These are phyloP conservation scores for Huntiella savannae DNA, from an alignment of 2,329 filamentous ascomycete genomes.

Conservation along the genomic window DNA sequence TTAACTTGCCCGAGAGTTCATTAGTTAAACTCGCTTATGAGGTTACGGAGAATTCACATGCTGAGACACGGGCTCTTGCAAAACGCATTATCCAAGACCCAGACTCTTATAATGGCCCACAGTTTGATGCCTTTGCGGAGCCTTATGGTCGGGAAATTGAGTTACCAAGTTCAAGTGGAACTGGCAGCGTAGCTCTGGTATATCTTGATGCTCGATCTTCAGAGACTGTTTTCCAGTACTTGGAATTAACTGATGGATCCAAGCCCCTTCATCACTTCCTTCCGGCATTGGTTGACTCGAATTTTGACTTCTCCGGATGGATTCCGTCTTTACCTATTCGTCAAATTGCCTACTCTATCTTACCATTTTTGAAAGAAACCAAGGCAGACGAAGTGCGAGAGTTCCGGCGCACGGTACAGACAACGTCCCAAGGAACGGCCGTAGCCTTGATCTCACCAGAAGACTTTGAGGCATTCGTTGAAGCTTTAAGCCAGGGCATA, in stretches of 20 bases:
- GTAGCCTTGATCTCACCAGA: conserved; percentile 14
- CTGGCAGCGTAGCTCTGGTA: background rate
- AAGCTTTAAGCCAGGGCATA: background rate
- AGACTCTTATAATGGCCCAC: background rate
- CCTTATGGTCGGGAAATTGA: conserved; percentile 3
- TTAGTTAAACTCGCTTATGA: conserved; percentile 18
- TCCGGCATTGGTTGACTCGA: conserved; percentile 39
- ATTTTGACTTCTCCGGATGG: conserved; percentile 27
- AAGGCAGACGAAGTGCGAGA: conserved; percentile 15
- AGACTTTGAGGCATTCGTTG: conserved; percentile 13
- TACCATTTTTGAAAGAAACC: conserved; percentile 16
- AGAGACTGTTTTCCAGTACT: conserved; percentile 20
- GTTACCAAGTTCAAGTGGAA: background rate
- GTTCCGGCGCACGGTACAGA: conserved; percentile 19
- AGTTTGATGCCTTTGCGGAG: background rate
- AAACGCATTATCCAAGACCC: conserved; percentile 1
- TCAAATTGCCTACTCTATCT: conserved; percentile 34
- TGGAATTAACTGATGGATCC: conserved; percentile 6
- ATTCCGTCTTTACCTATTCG: conserved; percentile 29
- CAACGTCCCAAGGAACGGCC: conserved; percentile 5
- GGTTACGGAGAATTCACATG: conserved; percentile 12
- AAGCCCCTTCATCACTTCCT: conserved; percentile 34
- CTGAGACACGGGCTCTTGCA: conserved; percentile 12
- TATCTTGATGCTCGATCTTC: conserved; percentile 22
- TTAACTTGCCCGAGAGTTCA: conserved; percentile 20